Evolutionary conservation across 495 filamentous ascomycete genomes (phyloP).

Genomic region (Trichoderma virens): DNA sequence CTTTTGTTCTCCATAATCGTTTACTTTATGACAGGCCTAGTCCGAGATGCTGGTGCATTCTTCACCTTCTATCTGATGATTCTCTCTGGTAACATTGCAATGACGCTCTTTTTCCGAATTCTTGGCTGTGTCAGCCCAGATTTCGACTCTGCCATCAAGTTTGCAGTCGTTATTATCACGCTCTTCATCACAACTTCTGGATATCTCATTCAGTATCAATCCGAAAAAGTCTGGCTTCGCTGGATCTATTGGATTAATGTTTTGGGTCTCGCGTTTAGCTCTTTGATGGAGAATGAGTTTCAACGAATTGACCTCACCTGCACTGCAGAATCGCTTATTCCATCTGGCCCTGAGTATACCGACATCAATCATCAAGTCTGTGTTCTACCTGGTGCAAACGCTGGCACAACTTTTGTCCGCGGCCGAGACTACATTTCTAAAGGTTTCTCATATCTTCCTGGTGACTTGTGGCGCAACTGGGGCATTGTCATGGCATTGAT

Average conservation of each 20-base stretch:
- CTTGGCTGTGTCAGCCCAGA: conserved; percentile 72
- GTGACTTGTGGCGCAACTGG: conserved; percentile 67
- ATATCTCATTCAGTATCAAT: conserved; percentile 69
- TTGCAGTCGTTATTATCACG: conserved; percentile 67
- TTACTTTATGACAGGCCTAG: conserved; percentile 71
- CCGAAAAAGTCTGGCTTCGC: conserved; percentile 61
- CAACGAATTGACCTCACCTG: conserved; percentile 54
- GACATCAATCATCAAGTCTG: conserved; percentile 67
- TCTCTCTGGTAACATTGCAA: conserved; percentile 60
- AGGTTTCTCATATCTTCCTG: conserved; percentile 53
- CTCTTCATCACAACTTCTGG: conserved; percentile 71
- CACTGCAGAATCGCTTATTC: conserved; percentile 54
- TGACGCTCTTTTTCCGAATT: conserved; percentile 75
- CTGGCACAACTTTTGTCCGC: conserved; percentile 50
- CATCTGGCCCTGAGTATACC: conserved; percentile 53
- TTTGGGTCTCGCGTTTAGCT: conserved; percentile 63
- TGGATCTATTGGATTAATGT: conserved; percentile 83
- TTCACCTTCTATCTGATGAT: conserved; percentile 72
- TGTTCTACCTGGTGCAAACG: conserved; percentile 59
- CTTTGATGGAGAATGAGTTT: conserved; percentile 83
- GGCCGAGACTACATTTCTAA: conserved; percentile 56
- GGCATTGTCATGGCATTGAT: conserved; percentile 66
- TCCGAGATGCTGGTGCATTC: conserved; percentile 61
- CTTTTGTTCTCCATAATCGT: conserved; percentile 66
- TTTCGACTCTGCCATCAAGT: conserved; percentile 80